Conservation (phyloP, 345 rosid genomes). For the Dimocarpus longan region DNA sequence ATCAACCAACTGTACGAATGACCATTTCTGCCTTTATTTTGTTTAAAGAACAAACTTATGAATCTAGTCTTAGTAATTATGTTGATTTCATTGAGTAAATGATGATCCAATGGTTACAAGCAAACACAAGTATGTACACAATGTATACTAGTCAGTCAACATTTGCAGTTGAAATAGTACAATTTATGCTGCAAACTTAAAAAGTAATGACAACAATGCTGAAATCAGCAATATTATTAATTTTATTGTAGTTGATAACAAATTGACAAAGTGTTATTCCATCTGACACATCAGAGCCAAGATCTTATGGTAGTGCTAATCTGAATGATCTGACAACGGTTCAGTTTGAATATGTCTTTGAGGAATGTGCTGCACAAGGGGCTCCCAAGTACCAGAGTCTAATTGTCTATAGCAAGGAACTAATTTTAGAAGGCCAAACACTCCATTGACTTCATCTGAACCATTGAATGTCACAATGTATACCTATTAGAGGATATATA, state of each 20-base stretch:
- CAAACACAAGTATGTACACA: too few species aligned
- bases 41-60: too few species aligned
- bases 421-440: conserved; percentile 39
- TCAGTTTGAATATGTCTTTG: conserved; percentile 12
- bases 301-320: conserved; percentile 20
- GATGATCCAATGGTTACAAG: too few species aligned
- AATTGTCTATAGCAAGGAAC: conserved; percentile 16
- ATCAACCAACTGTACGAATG: too few species aligned
- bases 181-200: too few species aligned
- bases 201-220: too few species aligned
- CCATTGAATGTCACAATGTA: conserved; percentile 37
- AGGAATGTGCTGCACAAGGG: conserved; percentile 6
- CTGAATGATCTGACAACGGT: conserved; percentile 18
- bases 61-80: too few species aligned
- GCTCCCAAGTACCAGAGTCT: conserved; percentile 23
- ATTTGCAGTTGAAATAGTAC: too few species aligned
- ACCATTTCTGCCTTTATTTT: too few species aligned
- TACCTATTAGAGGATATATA: conserved; percentile 29
- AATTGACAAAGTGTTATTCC: conserved; percentile 33
- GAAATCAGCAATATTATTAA: conserved; percentile 42
- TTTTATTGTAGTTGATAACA: conserved; percentile 30
- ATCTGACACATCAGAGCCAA: conserved; percentile 27
- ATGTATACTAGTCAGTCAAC: too few species aligned
- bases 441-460: conserved; percentile 42
- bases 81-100: too few species aligned